Conservation (phyloP, 2,329 filamentous ascomycete species). For the Trichoderma atroviride region DNA sequence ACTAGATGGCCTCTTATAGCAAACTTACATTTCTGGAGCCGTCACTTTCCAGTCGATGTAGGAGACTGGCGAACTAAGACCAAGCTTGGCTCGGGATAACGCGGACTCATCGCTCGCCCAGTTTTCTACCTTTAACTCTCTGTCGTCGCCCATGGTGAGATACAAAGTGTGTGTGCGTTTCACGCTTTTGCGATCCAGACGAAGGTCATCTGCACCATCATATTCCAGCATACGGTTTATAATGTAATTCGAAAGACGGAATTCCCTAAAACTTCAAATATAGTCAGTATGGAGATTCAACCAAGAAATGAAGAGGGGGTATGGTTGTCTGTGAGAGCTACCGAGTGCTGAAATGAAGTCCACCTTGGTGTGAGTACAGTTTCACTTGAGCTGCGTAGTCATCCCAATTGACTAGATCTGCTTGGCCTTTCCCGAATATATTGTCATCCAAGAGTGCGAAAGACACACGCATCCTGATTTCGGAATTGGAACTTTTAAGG, state of each 20-base stretch:
- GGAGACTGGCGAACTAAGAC: conserved; percentile 30
- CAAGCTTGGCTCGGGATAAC: conserved; percentile 33
- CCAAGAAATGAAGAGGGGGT: background rate
- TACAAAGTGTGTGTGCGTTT: conserved; percentile 31
- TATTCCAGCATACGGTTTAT: conserved; percentile 26
- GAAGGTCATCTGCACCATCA: conserved; percentile 23
- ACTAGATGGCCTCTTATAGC: background rate
- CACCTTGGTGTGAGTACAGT: conserved; percentile 37
- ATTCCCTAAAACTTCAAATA: conserved; percentile 24
- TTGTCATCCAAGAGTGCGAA: conserved; percentile 39
- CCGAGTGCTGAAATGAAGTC: conserved; percentile 36
- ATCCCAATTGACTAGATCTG: conserved; percentile 32
- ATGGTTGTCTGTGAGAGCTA: conserved; percentile 26
- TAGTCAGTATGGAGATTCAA: background rate
- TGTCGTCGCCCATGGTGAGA: conserved; percentile 29
- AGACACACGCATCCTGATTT: conserved; percentile 38
- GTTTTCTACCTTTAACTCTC: conserved; percentile 33
- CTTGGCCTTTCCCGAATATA: conserved; percentile 33
- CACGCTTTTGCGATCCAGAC: conserved; percentile 25
- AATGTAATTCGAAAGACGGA: conserved; percentile 9
- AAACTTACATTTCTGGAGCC: conserved; percentile 42
- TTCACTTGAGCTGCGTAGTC: conserved; percentile 35
- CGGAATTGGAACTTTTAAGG: conserved; percentile 33
- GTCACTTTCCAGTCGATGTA: conserved; percentile 40
- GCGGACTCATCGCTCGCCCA: conserved; percentile 25